Evolutionary conservation across 75 land plant species (phyloP).

Genomic region (Picea sitchensis): DNA sequence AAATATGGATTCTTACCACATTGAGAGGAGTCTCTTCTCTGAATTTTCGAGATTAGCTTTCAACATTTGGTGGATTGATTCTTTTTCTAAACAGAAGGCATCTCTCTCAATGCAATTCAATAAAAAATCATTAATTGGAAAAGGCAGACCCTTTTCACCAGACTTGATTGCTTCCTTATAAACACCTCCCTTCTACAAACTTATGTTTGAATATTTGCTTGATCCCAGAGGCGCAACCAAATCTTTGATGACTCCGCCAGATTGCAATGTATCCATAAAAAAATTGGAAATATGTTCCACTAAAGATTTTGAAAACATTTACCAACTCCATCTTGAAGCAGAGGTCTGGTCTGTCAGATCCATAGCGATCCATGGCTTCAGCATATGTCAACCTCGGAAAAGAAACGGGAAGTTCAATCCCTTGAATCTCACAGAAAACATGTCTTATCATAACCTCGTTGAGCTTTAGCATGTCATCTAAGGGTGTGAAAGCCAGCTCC

Average conservation of each 20-base stretch:
- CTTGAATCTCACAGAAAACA: slow-evolving; percentile 78
- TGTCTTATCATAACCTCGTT: slow-evolving; percentile 94
- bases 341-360: slow-evolving; percentile 86
- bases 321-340: slow-evolving; percentile 78
- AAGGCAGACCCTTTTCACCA: slow-evolving; percentile 91
- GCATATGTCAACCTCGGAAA: slow-evolving; percentile 93
- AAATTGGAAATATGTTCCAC: slow-evolving; percentile 59
- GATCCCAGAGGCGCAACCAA: slow-evolving; percentile 71
- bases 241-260: slow-evolving; percentile 70
- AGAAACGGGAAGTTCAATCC: slow-evolving; percentile 76
- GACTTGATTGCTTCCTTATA: slow-evolving; percentile 83
- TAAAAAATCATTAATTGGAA: not conserved
- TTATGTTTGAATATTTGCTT: slow-evolving; percentile 64
- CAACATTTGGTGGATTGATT: too few species aligned
- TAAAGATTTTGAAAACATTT: slow-evolving; percentile 70
- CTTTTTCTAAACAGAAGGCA: too few species aligned
- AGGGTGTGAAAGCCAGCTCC: slow-evolving; percentile 87
- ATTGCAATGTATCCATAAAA: slow-evolving; percentile 58
- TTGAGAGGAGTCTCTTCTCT: too few species aligned
- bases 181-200: slow-evolving; percentile 85
- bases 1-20: too few species aligned
- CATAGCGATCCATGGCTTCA: slow-evolving; percentile 88
- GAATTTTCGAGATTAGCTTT: too few species aligned
- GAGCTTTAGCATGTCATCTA: slow-evolving; percentile 89
- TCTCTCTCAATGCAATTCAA: too few species aligned